Evolutionary conservation across 2,329 filamentous ascomycete species (phyloP), one percentile per base, ranked within the genome.

Genomic region (Pseudogymnoascus sp.): DNA sequence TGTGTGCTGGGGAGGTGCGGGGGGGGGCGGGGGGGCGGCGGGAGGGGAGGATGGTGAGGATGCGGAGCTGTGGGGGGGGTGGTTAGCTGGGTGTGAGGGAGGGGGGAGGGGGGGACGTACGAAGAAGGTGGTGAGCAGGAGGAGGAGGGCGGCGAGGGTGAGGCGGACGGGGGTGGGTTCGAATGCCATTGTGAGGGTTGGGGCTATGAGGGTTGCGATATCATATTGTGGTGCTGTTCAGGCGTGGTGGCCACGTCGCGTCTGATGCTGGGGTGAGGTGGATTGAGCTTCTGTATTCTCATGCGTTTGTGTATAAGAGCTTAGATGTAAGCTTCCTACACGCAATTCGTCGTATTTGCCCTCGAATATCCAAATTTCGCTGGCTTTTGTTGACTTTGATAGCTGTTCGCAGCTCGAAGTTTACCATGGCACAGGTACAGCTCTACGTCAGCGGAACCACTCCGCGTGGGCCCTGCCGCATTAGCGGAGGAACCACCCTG

Each of bases 1-100:
- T 79, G 74, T 92, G 85, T 5, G 80, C 79, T 25, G 78, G 77
- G 3, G 70, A 60, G 18, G 71, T 71, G 62, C 71, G 73, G n/a
- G 66, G 61, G 33, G 5, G 59, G 16, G 63, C 63, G 11, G 60
- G 65, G 8, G 63, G 64, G n/a, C 65, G 42, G 7, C 62, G 56
- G 10, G 66, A 66, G 11, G 69, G 68, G 37, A 71, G 66, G 33
- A 74, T 67, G 59, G 71, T 72, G 12, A 71, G 65, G 16, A 70
- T 61, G 60, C 72, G 67, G 62, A 73, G 66, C 73, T 73, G 62
- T 3, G 21, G 21, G 38, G 2, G 38, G 31, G 37, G 14, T 1
- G n/a, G 42, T 44, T 62, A 38, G 21, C 11, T 37, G 37, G 7
- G 37, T 25, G 23, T 21, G 21, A 2, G 23, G 16, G 63, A 47